phyloP scores from a whole-genome alignment of 768 basidiomycete species.

The Termitomyces sp. region DNA sequence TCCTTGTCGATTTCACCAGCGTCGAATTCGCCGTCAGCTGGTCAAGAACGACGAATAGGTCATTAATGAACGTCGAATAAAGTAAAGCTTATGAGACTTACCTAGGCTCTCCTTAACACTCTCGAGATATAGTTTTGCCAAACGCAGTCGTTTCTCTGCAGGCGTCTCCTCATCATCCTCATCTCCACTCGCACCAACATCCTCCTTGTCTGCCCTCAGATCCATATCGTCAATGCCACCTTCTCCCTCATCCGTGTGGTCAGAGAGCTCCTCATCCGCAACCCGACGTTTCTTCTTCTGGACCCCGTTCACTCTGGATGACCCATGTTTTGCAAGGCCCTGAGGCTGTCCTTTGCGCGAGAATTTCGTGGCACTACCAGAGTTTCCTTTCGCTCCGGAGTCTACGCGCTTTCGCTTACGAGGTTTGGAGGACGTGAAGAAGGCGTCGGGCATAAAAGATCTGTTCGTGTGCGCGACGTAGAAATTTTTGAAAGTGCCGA shows the following conservation, averaged over 20 bases:
- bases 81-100: slow-evolving; percentile 24
- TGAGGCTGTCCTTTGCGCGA: slow-evolving; percentile 19
- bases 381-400: slow-evolving; percentile 19
- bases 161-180: slow-evolving; percentile 89
- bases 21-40: slow-evolving; percentile 87
- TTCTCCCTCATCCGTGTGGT: slow-evolving; percentile 49
- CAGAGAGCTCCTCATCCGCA: slow-evolving; percentile 66
- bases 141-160: slow-evolving; percentile 84
- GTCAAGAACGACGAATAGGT: not conserved
- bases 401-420: slow-evolving; percentile 58
- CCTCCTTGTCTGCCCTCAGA: slow-evolving; percentile 40
- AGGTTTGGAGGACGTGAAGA: slow-evolving; percentile 61
- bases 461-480: not conserved
- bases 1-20: slow-evolving; percentile 95
- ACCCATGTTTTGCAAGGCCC: slow-evolving; percentile 17
- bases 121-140: slow-evolving; percentile 89
- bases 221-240: slow-evolving; percentile 71
- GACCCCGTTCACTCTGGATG: slow-evolving; percentile 19
- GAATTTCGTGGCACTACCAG: slow-evolving; percentile 18
- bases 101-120: slow-evolving; percentile 74
- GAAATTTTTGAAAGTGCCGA: slow-evolving; percentile 1
- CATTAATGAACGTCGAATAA: not conserved
- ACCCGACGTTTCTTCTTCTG: slow-evolving; percentile 24
- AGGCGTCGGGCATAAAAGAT: slow-evolving; percentile 69
- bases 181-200: slow-evolving; percentile 62